These are phyloP conservation scores for Boletus coccyginus DNA, from an alignment of 768 basidiomycete genomes.

Conservation along the genomic window DNA sequence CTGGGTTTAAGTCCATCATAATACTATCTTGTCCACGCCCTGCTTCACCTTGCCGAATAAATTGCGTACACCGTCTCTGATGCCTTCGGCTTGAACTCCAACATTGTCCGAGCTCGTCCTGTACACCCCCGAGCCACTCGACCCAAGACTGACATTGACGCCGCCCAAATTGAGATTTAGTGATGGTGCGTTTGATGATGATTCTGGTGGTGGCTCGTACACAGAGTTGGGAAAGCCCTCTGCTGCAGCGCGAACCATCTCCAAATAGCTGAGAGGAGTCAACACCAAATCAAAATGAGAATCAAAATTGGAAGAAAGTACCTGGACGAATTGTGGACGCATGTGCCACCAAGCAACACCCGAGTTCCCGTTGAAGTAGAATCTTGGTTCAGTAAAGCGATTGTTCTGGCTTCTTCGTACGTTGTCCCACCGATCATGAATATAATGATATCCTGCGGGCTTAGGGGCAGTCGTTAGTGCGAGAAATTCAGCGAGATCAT, in stretches of 20 bases:
- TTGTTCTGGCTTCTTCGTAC: slow-evolving; percentile 88
- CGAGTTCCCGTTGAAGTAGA: slow-evolving; percentile 62
- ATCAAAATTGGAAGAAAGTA: slow-evolving; percentile 34
- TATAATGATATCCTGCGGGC: slow-evolving; percentile 93
- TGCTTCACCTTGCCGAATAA: slow-evolving; percentile 88
- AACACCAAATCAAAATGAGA: background rate
- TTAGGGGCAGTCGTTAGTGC: slow-evolving; percentile 29
- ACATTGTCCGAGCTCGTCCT: slow-evolving; percentile 72
- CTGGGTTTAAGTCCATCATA: slow-evolving; percentile 14
- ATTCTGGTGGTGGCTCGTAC: slow-evolving; percentile 75
- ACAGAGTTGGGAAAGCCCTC: slow-evolving; percentile 59
- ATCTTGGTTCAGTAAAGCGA: slow-evolving; percentile 87
- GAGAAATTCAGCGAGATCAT: background rate
- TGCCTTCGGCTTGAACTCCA: slow-evolving; percentile 79
- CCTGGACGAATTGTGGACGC: slow-evolving; percentile 93
- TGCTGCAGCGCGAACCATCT: slow-evolving; percentile 81
- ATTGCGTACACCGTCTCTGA: slow-evolving; percentile 84
- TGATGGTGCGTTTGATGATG: slow-evolving; percentile 68
- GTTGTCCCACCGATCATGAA: slow-evolving; percentile 97
- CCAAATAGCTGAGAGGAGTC: slow-evolving; percentile 62
- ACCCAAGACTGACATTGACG: slow-evolving; percentile 88
- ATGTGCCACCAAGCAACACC: slow-evolving; percentile 89
- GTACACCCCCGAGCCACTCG: slow-evolving; percentile 80
- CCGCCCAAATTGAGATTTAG: slow-evolving; percentile 90
- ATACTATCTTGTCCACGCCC: slow-evolving; percentile 64